Evolutionary conservation across 805 yeast genomes (phyloP).

Genomic region (Teunomyces tritomae): DNA sequence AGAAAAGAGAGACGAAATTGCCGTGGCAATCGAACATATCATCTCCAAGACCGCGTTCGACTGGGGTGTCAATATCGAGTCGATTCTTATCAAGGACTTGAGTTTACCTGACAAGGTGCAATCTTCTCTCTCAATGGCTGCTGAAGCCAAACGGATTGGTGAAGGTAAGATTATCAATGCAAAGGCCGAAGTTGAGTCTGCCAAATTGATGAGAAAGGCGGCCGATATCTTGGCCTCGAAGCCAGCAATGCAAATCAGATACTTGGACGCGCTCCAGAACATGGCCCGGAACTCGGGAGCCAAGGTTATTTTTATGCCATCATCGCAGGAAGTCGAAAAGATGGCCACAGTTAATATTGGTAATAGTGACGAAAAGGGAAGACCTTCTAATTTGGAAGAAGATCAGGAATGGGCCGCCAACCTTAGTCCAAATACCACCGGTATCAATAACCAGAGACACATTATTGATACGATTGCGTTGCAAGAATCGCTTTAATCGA

Average conservation of each 20-base stretch:
- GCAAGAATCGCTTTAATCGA: slow-evolving; percentile 28
- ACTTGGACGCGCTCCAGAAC: slow-evolving; percentile 73
- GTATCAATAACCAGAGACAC: slow-evolving; percentile 4
- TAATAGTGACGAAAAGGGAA: slow-evolving; percentile 6
- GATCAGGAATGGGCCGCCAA: slow-evolving; percentile 22
- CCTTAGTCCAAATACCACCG: slow-evolving; percentile 9
- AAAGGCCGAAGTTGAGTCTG: slow-evolving; percentile 72
- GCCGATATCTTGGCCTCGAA: slow-evolving; percentile 73
- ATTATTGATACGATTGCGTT: slow-evolving; percentile 27
- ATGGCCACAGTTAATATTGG: slow-evolving; percentile 28
- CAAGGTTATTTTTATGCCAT: slow-evolving; percentile 76
- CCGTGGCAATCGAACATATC: slow-evolving; percentile 58
- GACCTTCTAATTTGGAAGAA: slow-evolving; percentile 18
- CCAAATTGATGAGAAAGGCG: slow-evolving; percentile 74
- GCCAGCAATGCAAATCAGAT: slow-evolving; percentile 76
- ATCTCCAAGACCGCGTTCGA: slow-evolving; percentile 59
- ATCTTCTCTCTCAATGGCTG: slow-evolving; percentile 65
- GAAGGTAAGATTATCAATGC: slow-evolving; percentile 75
- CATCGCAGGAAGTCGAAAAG: slow-evolving; percentile 41
- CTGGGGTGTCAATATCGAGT: slow-evolving; percentile 72
- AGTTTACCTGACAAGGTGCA: slow-evolving; percentile 54
- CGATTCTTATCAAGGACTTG: slow-evolving; percentile 66
- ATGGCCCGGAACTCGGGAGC: slow-evolving; percentile 63
- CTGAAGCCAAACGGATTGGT: slow-evolving; percentile 73
- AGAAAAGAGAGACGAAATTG: slow-evolving; percentile 70